Evolutionary conservation across 2,329 filamentous ascomycete species (phyloP).

Genomic region (Cladobotryum protrusum): DNA sequence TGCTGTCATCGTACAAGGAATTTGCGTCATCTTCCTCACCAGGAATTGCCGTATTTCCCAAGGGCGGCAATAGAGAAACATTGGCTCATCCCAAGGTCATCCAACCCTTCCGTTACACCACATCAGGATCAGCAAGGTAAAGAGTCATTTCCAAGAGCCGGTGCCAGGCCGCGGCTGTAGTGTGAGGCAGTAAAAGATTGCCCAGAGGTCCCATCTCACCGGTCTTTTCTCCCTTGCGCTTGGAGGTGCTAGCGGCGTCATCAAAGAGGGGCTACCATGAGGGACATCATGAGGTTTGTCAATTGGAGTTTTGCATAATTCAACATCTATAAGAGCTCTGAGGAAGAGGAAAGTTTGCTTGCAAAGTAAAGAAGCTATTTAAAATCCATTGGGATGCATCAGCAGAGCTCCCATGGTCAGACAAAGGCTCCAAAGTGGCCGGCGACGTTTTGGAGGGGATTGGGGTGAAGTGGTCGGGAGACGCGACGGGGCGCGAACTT

Average conservation of each 20-base stretch:
- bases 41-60: no score
- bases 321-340: slow-evolving; percentile 13
- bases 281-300: slow-evolving; percentile 12
- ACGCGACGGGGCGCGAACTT: slow-evolving; percentile 38
- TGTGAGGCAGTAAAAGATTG: background rate
- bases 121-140: background rate
- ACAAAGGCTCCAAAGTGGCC: slow-evolving; percentile 9
- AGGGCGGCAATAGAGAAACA: no score
- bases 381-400: slow-evolving; percentile 11
- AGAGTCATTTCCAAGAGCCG: background rate
- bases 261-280: slow-evolving; percentile 17
- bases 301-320: slow-evolving; percentile 14
- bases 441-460: slow-evolving; percentile 28
- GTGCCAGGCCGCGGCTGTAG: slow-evolving; percentile 4
- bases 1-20: no score
- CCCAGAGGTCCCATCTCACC: slow-evolving; percentile 12
- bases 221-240: slow-evolving; percentile 8
- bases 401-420: slow-evolving; percentile 23
- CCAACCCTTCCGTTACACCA: background rate
- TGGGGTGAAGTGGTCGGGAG: slow-evolving; percentile 35
- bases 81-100: background rate
- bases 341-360: slow-evolving; percentile 20
- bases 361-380: background rate
- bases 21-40: no score
- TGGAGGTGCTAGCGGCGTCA: slow-evolving; percentile 14